These are phyloP conservation scores for Rhodotorula mucilaginosa DNA, from an alignment of 1,284 basidiomycete genomes.

Conservation along the genomic window DNA sequence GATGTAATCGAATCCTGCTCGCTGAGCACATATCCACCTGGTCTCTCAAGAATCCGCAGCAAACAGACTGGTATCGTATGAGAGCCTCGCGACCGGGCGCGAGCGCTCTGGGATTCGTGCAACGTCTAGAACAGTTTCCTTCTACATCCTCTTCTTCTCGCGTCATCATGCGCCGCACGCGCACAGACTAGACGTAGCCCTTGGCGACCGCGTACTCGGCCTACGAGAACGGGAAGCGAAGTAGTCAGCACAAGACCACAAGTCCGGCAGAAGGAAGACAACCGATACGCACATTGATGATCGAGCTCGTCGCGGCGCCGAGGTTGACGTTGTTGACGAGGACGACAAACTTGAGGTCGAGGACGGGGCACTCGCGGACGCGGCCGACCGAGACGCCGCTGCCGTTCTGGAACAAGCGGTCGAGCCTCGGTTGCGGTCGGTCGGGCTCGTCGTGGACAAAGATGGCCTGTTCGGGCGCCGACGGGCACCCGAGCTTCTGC, in stretches of 20 bases:
- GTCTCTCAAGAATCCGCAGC: no score
- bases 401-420: slow-evolving; percentile 63
- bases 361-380: slow-evolving; percentile 81
- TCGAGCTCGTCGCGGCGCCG: slow-evolving; percentile 92
- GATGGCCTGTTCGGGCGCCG: slow-evolving; percentile 81
- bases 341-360: slow-evolving; percentile 95
- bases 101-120: no score
- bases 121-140: no score
- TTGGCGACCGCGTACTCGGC: slow-evolving; percentile 42
- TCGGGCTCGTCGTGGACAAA: slow-evolving; percentile 89
- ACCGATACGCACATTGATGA: slow-evolving; percentile 70
- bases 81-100: no score
- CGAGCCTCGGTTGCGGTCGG: slow-evolving; percentile 49
- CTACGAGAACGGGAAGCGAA: background rate
- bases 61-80: no score
- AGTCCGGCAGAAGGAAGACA: background rate
- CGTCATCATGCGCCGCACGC: no score
- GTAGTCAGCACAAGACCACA: background rate
- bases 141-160: no score
- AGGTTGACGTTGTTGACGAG: slow-evolving; percentile 93
- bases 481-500: slow-evolving; percentile 76
- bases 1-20: no score
- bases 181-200: slow-evolving; percentile 18
- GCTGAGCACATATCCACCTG: no score
- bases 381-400: slow-evolving; percentile 90